phyloP scores from a whole-genome alignment of 148 eudicot species.

The Chenopodium berlandieri region DNA sequence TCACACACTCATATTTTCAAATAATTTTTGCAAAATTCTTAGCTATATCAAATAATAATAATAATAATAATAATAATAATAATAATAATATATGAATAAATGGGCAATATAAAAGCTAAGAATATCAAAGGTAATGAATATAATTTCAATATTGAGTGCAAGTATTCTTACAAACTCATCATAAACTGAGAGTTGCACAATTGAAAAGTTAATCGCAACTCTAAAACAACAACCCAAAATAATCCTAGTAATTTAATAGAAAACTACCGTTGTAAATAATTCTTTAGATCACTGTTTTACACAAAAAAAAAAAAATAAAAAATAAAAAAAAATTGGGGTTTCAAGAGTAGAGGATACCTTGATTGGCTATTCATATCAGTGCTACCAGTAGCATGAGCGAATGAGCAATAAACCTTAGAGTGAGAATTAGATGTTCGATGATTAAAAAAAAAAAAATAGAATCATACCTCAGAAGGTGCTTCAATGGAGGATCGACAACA shows the following conservation, averaged over 20 bases:
- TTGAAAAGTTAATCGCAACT: neutral
- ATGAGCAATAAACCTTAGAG: slow-evolving; percentile 37
- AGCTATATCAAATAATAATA: no score
- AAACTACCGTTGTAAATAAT: neutral
- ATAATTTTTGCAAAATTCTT: no score
- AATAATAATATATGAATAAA: no score
- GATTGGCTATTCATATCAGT: slow-evolving; percentile 98
- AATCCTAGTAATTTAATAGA: neutral
- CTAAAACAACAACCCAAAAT: neutral
- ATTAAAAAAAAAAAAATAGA: no score
- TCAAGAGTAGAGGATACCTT: slow-evolving; percentile 40
- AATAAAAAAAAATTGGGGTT: neutral
- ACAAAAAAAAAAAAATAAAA: neutral
- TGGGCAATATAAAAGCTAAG: neutral
- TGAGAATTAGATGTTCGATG: no score
- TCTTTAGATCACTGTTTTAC: neutral
- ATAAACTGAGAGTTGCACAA: neutral
- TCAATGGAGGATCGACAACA: no score
- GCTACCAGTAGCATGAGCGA: slow-evolving; percentile 90
- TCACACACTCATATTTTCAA: no score
- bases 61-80: no score
- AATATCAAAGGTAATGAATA: no score
- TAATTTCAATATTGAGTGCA: no score
- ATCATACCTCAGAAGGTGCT: no score
- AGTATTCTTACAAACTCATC: neutral